Conservation (phyloP, 257 asterid species). For the Primulina tabacum region DNA sequence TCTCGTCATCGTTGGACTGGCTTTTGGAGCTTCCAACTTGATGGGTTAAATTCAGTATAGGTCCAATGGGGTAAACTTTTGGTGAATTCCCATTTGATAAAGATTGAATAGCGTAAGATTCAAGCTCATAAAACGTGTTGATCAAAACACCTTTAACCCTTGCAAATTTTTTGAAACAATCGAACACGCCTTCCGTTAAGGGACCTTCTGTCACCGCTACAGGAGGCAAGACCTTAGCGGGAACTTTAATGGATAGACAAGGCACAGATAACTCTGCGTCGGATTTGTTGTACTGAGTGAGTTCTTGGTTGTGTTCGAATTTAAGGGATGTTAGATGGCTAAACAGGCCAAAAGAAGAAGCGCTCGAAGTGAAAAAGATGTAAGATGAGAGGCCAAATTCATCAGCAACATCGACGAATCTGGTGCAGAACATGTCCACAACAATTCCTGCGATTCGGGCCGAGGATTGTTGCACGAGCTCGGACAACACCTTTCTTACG, state of each 20-base stretch:
- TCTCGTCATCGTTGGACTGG: neutral
- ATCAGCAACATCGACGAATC: too few relatives aligned
- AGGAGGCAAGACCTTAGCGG: neutral
- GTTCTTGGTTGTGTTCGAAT: too few relatives aligned
- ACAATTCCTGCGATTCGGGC: neutral
- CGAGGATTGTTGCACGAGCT: neutral
- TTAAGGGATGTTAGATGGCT: too few relatives aligned
- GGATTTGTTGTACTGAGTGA: neutral
- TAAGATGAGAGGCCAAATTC: too few relatives aligned
- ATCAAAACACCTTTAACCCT: neutral
- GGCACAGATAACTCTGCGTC: neutral
- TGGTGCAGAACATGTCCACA: neutral
- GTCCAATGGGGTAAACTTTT: slow-evolving; percentile 22
- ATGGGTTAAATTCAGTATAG: slow-evolving; percentile 5
- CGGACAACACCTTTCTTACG: neutral
- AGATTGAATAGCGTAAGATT: neutral
- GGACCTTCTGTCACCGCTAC: neutral
- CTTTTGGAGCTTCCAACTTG: neutral
- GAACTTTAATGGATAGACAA: neutral
- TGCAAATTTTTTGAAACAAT: neutral
- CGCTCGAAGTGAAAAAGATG: too few relatives aligned
- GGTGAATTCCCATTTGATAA: neutral
- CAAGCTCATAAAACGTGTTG: neutral
- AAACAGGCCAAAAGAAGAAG: too few relatives aligned
- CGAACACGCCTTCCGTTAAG: neutral